Evolutionary conservation across 208 protist genomes (phyloP).

Genomic region (Crithidia acanthocephali): DNA sequence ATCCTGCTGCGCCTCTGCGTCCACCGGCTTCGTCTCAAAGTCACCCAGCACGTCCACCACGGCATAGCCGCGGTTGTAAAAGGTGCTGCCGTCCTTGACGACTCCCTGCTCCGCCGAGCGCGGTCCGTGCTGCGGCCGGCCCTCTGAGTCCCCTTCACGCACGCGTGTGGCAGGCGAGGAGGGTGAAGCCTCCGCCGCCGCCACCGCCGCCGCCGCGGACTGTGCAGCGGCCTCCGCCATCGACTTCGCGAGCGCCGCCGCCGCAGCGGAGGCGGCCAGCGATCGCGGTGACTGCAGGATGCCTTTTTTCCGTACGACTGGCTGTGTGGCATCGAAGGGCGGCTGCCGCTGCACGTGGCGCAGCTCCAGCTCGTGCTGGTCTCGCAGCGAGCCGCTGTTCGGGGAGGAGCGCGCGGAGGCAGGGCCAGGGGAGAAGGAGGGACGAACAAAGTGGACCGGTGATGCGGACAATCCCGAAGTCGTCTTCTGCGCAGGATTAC

Average conservation of each 20-base stretch:
- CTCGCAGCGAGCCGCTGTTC: constrained; percentile 2
- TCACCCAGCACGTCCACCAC: neutral
- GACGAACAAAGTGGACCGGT: neutral
- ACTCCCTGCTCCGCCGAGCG: neutral
- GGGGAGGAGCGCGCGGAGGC: constrained; percentile 1
- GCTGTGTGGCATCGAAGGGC: neutral
- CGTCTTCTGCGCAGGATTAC: neutral
- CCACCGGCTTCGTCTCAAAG: neutral
- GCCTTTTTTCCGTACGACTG: neutral
- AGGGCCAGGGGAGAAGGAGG: constrained; percentile 12
- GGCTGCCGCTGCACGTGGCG: neutral
- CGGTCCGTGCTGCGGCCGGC: neutral
- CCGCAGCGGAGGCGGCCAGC: constrained; percentile 10
- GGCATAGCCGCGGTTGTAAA: constrained; percentile 12
- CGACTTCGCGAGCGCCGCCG: constrained; percentile 8
- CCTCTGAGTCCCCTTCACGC: neutral
- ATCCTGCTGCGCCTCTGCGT: neutral
- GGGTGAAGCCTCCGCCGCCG: neutral
- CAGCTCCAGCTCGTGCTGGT: constrained; percentile 13
- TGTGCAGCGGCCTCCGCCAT: neutral
- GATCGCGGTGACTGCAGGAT: constrained; percentile 13
- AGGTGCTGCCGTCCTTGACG: neutral
- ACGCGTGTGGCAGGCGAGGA: neutral
- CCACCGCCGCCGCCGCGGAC: neutral
- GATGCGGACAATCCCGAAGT: neutral